Evolutionary conservation across 495 filamentous ascomycete species (phyloP), one percentile per base, ranked within the genome.

Genomic region (Amphirosellinia nigrospora): DNA sequence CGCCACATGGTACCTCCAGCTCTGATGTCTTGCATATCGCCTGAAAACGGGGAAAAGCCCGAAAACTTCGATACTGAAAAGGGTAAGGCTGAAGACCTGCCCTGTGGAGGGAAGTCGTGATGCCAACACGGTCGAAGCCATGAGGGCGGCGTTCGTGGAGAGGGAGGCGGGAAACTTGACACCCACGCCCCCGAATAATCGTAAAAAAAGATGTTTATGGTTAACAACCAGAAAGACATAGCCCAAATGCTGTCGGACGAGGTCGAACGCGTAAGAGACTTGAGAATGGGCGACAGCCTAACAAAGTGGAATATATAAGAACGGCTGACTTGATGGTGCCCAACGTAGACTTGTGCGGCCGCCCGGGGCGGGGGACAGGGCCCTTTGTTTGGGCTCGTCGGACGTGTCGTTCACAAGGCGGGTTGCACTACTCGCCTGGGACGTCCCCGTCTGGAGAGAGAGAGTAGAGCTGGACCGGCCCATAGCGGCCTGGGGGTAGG

Each of bases 61-160:
- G 74, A 99, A 99, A 6, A 98, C 94, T 78, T 99, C 94, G 77
- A 99, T 99, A 69, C 89, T 92, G 84, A 98, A 98, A 1, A 99
- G 86, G 32, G 94, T 97, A 4, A 99, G 86, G 65, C 92, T 94
- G 81, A 99, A 99, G 10, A 99, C 96, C 76, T 98, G 94, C 0
- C 93, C 93, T 0, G 96, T 98, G 53, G 88, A 91, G 2, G 92
- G 92, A 16, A 99, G 84, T 3, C 94, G 89, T 43, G 92, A 95
- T 0, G 96, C 96, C 16, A 99, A 87, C 71, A 97, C 93, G 1
- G 96, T 97, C 8, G 91, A 93, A 4, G 94, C 94, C 92, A 98
- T 97, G 19, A 98, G 85, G 0, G 96, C 95, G 8, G 96, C 94
- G 72, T 98, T 98, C 32, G 94, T 98, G 41, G 93, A 96, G 13